Percentiles rank a stretch among this genome's conserved stretches.
phyloP scores from a whole-genome alignment of 1,284 basidiomycete genomes.

The Malassezia globosa region DNA sequence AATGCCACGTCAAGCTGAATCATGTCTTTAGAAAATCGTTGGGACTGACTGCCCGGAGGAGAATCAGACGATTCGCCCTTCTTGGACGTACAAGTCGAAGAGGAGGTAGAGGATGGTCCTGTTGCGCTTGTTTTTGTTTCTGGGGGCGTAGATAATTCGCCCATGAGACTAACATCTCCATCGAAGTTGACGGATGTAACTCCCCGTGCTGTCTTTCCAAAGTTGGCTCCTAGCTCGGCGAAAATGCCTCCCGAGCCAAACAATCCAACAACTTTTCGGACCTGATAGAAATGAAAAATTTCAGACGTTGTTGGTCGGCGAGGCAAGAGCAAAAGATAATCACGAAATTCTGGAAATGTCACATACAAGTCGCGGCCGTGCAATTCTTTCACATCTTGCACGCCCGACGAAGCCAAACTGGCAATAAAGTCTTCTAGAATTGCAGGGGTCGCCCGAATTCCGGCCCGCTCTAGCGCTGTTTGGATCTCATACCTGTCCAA shows the following conservation, averaged over 20 bases:
- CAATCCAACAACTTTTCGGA: constrained; percentile 42
- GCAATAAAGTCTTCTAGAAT: constrained; percentile 43
- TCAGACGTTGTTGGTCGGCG: constrained; percentile 38
- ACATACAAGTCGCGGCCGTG: constrained; percentile 22
- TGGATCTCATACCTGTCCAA: constrained; percentile 37
- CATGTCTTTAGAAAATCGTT: too few species aligned
- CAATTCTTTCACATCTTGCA: constrained; percentile 14
- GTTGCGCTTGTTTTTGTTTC: constrained; percentile 8
- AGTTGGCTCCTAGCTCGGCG: constrained; percentile 37
- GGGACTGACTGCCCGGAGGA: constrained; percentile 52
- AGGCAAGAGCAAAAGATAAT: constrained; percentile 42
- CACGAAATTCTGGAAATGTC: constrained; percentile 44
- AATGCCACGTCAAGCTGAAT: constrained; percentile 64
- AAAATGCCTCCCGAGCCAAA: constrained; percentile 45
- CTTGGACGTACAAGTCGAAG: not conserved
- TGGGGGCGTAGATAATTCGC: constrained; percentile 20
- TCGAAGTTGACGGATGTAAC: constrained; percentile 40
- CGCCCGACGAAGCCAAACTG: constrained; percentile 30
- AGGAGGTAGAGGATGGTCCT: not conserved
- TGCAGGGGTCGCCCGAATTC: constrained; percentile 29
- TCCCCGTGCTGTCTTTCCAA: constrained; percentile 39
- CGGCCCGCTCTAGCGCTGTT: constrained; percentile 32
- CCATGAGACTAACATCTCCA: constrained; percentile 39
- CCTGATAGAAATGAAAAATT: constrained; percentile 46
- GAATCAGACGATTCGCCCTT: constrained; percentile 51